These are phyloP conservation scores for Hypomyces rosellus DNA, from an alignment of 2,329 filamentous ascomycete species.

Conservation along the genomic window DNA sequence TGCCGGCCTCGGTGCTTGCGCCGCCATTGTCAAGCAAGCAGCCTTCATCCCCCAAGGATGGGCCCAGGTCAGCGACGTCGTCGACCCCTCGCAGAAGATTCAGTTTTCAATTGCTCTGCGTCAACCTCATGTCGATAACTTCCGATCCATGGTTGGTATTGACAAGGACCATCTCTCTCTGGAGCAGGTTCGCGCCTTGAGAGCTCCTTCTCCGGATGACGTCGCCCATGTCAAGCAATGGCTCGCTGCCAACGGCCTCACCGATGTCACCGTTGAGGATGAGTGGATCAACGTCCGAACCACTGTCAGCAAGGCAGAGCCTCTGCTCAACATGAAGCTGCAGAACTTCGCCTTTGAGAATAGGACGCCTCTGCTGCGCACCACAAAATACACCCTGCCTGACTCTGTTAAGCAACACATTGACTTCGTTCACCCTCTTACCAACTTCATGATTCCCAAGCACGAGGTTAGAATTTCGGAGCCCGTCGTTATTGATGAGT, in stretches of 20 bases:
- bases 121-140: conserved; percentile 23
- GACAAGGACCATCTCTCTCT: conserved; percentile 25
- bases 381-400: conserved; percentile 40
- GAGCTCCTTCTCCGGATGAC: conserved; percentile 27
- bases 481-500: not conserved
- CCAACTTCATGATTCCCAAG: conserved; percentile 43
- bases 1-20: conserved; percentile 18
- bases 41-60: conserved; percentile 25
- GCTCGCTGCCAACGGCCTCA: conserved; percentile 34
- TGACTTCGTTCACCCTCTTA: conserved; percentile 42
- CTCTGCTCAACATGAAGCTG: conserved; percentile 36
- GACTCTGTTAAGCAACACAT: conserved; percentile 31
- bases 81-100: conserved; percentile 20
- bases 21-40: conserved; percentile 22
- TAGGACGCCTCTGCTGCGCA: conserved; percentile 34
- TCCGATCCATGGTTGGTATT: conserved; percentile 20
- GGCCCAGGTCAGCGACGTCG: conserved; percentile 18
- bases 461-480: conserved; percentile 18
- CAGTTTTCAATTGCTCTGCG: conserved; percentile 27
- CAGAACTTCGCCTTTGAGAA: conserved; percentile 35
- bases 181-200: conserved; percentile 30
- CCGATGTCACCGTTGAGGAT: conserved; percentile 25
- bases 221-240: conserved; percentile 34
- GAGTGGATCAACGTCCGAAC: conserved; percentile 39
- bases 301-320: conserved; percentile 32